phyloP scores from a whole-genome alignment of 2,329 filamentous ascomycete species.

The Penicillium sp. region DNA sequence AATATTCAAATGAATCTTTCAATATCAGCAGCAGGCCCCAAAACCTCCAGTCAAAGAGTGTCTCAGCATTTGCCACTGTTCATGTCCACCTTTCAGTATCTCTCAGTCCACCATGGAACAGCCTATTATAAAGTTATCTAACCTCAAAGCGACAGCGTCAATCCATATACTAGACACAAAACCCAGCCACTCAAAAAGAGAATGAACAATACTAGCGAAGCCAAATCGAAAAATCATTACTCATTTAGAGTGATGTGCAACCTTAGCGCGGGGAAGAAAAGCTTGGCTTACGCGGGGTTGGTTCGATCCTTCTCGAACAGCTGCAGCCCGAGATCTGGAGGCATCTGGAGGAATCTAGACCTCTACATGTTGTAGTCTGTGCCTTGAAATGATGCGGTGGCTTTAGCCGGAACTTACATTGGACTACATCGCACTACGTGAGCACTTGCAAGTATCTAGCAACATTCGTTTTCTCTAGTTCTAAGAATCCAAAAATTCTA shows the following conservation, averaged over 20 bases:
- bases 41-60: too few relatives aligned
- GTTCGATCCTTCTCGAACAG: slow-evolving; percentile 3
- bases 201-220: not conserved
- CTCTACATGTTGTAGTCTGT: not conserved
- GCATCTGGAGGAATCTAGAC: not conserved
- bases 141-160: slow-evolving; percentile 1
- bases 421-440: not conserved
- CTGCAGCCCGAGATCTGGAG: not conserved
- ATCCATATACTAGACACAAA: not conserved
- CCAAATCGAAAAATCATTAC: slow-evolving; percentile 18
- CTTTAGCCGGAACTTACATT: not conserved
- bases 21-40: too few relatives aligned
- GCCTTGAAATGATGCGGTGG: not conserved
- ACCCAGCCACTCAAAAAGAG: slow-evolving; percentile 11
- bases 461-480: slow-evolving; percentile 5
- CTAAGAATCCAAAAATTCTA: not conserved
- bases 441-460: not conserved
- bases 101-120: not conserved
- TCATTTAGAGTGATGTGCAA: slow-evolving; percentile 8
- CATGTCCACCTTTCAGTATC: too few relatives aligned
- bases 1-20: too few relatives aligned
- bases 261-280: slow-evolving; percentile 10
- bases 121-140: slow-evolving; percentile 11
- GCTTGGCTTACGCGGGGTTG: slow-evolving; percentile 14
- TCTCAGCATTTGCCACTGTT: too few relatives aligned